Evolutionary conservation across 2,329 filamentous ascomycete genomes (phyloP).

Genomic region (Penicillium rolfsii): DNA sequence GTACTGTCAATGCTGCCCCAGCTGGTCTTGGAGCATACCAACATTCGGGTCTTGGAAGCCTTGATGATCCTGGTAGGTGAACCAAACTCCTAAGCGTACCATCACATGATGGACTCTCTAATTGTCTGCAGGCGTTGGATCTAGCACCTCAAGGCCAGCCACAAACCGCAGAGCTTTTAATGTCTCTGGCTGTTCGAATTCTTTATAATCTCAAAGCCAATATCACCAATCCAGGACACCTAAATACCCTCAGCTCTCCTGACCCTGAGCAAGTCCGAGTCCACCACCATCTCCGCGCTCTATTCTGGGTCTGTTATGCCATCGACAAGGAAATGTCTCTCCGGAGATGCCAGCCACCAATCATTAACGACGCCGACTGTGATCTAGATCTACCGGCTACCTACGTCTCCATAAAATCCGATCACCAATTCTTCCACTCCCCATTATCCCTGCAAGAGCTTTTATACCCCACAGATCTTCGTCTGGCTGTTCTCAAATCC

Average conservation of each 20-base stretch:
- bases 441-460: not conserved
- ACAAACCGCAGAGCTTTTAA: conserved; percentile 23
- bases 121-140: conserved; percentile 19
- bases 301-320: conserved; percentile 57
- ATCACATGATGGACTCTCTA: not conserved
- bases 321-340: conserved; percentile 57
- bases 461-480: conserved; percentile 1
- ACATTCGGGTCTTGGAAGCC: conserved; percentile 25
- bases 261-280: not conserved
- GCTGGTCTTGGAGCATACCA: conserved; percentile 27
- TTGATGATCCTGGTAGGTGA: conserved; percentile 26
- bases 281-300: conserved; percentile 23
- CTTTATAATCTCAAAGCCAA: conserved; percentile 25
- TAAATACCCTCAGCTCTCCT: not conserved
- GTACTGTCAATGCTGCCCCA: conserved; percentile 28
- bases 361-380: conserved; percentile 53
- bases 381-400: conserved; percentile 49
- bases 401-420: conserved; percentile 7
- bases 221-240: not conserved
- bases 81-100: not conserved
- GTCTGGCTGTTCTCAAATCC: conserved; percentile 7
- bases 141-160: conserved; percentile 29
- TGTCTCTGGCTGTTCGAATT: conserved; percentile 29
- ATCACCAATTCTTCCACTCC: conserved; percentile 6
- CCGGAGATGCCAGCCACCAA: conserved; percentile 53